Base-by-base conservation (phyloP, 805 yeast genomes). In the Ogataea parapolymorpha region DNA sequence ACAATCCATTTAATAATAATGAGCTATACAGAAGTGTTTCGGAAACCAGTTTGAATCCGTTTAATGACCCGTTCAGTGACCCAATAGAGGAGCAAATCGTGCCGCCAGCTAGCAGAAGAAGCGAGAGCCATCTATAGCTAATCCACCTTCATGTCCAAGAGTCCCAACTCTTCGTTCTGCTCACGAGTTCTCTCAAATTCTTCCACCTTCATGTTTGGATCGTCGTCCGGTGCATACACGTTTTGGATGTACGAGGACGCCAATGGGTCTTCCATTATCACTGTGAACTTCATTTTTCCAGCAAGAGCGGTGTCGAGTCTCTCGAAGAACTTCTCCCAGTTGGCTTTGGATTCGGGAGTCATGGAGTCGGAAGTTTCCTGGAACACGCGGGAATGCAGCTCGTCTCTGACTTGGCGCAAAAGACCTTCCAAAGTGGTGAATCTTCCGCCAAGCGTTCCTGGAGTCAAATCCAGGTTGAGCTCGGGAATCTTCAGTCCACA, bases 151-250 rank as follows among this genome's bases (percentile, higher is more conserved):
- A 65, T 77, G 55, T 77, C 82, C 47, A 67, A 71, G 58, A 93
- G 70, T 16, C 99, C 99, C 49, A 93, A 74, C 31, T 84, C 91
- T 59, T 93, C 99, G 61, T 93, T 89, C 65, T 90, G 95, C 56
- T 87, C 84, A 29, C 72, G 69, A 2, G 95, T 82, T 71, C 99
- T 85, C 52, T 88, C 95, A 53, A 79, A 87, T 43, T 93, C 96
- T 66, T 85, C 96, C 46, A 85, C 77, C 30, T 63, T 72, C 98
- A 93, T 93, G 61, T 91, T 87, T 50, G 99, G 99, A 67, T 93
- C 99, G 30, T 78, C 77, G 66, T 93, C 99, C 20, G 99, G 99
- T 26, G 99, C 99, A 59, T 90, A 93, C n/a, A 91, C 93, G 60
- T 93, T 93, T 67, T 93, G 99, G 48, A 93, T 85, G 58, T 93